phyloP scores from a whole-genome alignment of 2,329 filamentous ascomycete genomes.

The Trichoderma afroharzianum region DNA sequence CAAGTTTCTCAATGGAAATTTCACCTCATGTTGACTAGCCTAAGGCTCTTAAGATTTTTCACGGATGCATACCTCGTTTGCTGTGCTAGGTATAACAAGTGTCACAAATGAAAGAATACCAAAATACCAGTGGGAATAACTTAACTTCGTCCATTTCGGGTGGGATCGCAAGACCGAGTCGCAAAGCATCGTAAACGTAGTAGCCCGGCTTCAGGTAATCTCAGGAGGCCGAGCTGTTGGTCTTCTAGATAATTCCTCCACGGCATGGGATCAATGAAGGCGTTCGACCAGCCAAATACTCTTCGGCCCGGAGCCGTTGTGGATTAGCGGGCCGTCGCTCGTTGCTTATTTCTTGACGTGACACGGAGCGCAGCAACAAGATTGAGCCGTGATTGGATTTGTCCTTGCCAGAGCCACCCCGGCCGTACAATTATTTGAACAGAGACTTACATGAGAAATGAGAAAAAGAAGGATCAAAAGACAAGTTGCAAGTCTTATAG shows the following conservation, averaged over 20 bases:
- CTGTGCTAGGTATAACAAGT: too few relatives aligned
- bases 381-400: not conserved
- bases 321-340: not conserved
- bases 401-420: not conserved
- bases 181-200: not conserved
- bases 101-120: not conserved
- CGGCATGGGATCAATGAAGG: not conserved
- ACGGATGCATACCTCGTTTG: not conserved
- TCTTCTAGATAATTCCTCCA: not conserved
- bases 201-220: not conserved
- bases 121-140: not conserved
- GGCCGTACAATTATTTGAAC: not conserved
- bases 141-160: not conserved
- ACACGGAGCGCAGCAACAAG: not conserved
- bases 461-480: not conserved
- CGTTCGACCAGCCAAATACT: not conserved
- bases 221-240: not conserved
- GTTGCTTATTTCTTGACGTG: not conserved
- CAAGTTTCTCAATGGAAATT: not conserved
- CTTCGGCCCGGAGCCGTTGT: not conserved
- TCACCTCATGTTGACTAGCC: not conserved
- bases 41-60: not conserved
- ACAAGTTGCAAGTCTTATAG: not conserved
- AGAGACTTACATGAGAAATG: too few relatives aligned
- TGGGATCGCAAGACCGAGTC: not conserved